These are phyloP conservation scores for Euptelea pleiosperma DNA, from an alignment of 164 flowering plant genomes.

Conservation along the genomic window DNA sequence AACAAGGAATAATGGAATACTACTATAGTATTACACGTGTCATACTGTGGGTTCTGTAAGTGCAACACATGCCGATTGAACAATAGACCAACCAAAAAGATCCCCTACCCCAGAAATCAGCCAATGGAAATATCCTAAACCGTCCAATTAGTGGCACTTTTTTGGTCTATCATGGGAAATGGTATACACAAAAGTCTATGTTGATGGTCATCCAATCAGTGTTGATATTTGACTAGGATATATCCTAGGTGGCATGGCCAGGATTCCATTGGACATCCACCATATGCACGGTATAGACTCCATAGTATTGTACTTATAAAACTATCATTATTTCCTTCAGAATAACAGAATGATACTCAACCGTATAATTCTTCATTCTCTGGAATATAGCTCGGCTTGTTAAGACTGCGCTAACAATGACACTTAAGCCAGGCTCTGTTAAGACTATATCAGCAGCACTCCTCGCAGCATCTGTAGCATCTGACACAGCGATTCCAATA, in stretches of 20 bases:
- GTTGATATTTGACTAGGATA: not conserved
- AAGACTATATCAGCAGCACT: constrained; percentile 83
- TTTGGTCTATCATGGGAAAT: not conserved
- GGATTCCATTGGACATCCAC: not conserved
- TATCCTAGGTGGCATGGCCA: not conserved
- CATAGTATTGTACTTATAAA: not conserved
- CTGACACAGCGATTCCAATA: constrained; percentile 87
- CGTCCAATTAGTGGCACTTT: too few relatives aligned
- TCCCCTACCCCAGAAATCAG: not conserved
- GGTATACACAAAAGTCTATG: not conserved
- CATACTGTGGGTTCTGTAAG: not conserved
- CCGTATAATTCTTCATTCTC: constrained; percentile 91
- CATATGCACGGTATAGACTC: not conserved
- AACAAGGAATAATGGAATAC: not conserved
- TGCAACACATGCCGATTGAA: not conserved
- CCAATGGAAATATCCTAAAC: not conserved
- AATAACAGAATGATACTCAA: constrained; percentile 28
- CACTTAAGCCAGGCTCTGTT: constrained; percentile 90
- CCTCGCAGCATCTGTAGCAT: constrained; percentile 92
- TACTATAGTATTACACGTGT: not conserved
- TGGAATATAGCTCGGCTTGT: constrained; percentile 94
- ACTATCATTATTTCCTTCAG: constrained; percentile 3
- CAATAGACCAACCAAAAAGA: not conserved
- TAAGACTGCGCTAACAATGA: constrained; percentile 77
- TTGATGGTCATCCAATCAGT: not conserved